These are phyloP conservation scores for Boletus sensibilis DNA, from an alignment of 768 basidiomycete genomes.

Conservation along the genomic window DNA sequence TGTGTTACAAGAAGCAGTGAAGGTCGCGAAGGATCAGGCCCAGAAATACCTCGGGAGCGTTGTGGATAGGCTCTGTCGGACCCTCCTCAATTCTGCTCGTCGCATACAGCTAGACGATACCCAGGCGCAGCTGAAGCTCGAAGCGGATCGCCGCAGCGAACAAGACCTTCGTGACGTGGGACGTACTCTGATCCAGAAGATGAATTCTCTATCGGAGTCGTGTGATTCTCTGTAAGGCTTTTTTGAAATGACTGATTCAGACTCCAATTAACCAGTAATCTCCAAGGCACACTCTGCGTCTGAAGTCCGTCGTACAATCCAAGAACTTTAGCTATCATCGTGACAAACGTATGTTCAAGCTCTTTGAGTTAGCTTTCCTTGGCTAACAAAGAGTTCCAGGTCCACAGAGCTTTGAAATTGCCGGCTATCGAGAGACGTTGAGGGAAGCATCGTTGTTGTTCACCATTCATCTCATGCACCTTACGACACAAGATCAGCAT, in stretches of 20 bases:
- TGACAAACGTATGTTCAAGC: slow-evolving; percentile 4
- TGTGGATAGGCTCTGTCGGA: slow-evolving; percentile 22
- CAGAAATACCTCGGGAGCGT: slow-evolving; percentile 17
- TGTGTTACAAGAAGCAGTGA: slow-evolving; percentile 15
- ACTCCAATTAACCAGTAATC: neutral
- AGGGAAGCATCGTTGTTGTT: slow-evolving; percentile 23
- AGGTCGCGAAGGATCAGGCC: slow-evolving; percentile 13
- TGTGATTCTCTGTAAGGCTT: slow-evolving; percentile 18
- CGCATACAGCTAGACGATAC: slow-evolving; percentile 20
- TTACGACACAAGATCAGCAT: slow-evolving; percentile 32
- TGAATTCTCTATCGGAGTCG: slow-evolving; percentile 19
- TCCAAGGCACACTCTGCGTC: slow-evolving; percentile 17
- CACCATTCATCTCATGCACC: slow-evolving; percentile 29
- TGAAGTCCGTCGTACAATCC: slow-evolving; percentile 6
- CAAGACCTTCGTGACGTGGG: slow-evolving; percentile 13
- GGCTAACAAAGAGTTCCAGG: slow-evolving; percentile 8
- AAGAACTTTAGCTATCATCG: neutral
- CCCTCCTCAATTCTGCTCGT: slow-evolving; percentile 6
- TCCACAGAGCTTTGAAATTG: slow-evolving; percentile 15
- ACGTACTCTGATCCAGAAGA: slow-evolving; percentile 16
- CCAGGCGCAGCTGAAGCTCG: slow-evolving; percentile 12
- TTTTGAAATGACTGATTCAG: neutral
- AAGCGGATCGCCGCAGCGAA: slow-evolving; percentile 14
- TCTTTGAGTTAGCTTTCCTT: neutral
- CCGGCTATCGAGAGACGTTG: slow-evolving; percentile 18